These are phyloP conservation scores for Apostasia shenzhenica DNA, from an alignment of 106 monocot species.

Conservation along the genomic window DNA sequence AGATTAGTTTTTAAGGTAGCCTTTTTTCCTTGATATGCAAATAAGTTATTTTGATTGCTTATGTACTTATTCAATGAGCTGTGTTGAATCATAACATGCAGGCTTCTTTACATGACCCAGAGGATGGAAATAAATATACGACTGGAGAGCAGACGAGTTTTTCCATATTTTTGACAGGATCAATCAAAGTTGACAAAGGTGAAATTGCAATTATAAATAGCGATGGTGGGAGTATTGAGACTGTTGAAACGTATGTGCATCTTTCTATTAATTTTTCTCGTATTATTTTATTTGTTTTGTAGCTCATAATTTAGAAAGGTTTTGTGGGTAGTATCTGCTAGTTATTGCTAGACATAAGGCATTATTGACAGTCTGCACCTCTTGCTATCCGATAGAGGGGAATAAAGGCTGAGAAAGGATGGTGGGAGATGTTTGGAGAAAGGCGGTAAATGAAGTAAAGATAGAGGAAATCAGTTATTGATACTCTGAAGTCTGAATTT, in stretches of 20 bases:
- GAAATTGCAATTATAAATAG: slow-evolving; percentile 72
- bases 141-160: slow-evolving; percentile 36
- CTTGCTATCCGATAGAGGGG: too few species aligned
- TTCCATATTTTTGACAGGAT: slow-evolving; percentile 52
- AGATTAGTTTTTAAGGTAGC: slow-evolving; percentile 72
- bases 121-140: slow-evolving; percentile 42
- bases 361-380: too few species aligned
- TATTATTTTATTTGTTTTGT: too few species aligned
- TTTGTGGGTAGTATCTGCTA: too few species aligned
- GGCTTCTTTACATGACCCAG: slow-evolving; percentile 67
- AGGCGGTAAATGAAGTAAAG: too few species aligned
- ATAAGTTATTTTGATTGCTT: slow-evolving; percentile 2
- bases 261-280: not conserved
- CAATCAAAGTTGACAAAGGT: slow-evolving; percentile 67
- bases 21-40: slow-evolving; percentile 6
- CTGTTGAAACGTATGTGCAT: slow-evolving; percentile 54
- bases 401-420: too few species aligned
- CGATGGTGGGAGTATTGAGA: slow-evolving; percentile 46
- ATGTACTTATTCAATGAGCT: slow-evolving; percentile 2
- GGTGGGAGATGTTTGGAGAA: too few species aligned
- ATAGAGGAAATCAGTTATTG: too few species aligned
- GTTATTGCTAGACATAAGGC: too few species aligned
- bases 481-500: too few species aligned
- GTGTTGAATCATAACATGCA: slow-evolving; percentile 20
- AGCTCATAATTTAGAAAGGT: too few species aligned